These are phyloP conservation scores for Aspergillus hiratsukae DNA, from an alignment of 2,329 filamentous ascomycete species.

Conservation along the genomic window DNA sequence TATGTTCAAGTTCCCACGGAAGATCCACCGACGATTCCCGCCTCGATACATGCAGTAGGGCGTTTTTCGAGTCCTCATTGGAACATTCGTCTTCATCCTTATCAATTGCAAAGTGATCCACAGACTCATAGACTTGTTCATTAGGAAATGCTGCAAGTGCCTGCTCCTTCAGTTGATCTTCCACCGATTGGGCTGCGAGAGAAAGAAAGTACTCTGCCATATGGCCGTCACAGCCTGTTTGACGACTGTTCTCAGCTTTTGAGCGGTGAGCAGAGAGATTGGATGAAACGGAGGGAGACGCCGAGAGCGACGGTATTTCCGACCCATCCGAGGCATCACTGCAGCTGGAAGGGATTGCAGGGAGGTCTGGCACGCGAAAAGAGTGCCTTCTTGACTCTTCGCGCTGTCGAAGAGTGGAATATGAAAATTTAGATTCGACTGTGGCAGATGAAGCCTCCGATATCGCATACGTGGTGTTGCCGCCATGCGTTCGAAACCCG, in stretches of 20 bases:
- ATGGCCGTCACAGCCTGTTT: constrained; percentile 67
- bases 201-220: constrained; percentile 74
- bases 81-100: constrained; percentile 33
- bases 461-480: constrained; percentile 50
- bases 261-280: constrained; percentile 31
- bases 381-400: constrained; percentile 47
- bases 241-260: constrained; percentile 17
- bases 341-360: constrained; percentile 59
- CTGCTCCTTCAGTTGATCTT: constrained; percentile 71
- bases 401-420: constrained; percentile 37
- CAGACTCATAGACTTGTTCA: constrained; percentile 43
- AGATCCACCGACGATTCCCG: constrained; percentile 45
- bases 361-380: constrained; percentile 57
- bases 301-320: constrained; percentile 42
- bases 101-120: constrained; percentile 46
- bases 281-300: constrained; percentile 27
- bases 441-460: constrained; percentile 50
- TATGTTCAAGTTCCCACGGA: constrained; percentile 72
- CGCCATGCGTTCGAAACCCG: neutral
- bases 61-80: constrained; percentile 20
- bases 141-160: constrained; percentile 48
- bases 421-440: constrained; percentile 43
- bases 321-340: constrained; percentile 45
- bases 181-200: constrained; percentile 72
- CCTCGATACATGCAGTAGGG: constrained; percentile 21